phyloP scores from a whole-genome alignment of 371 early-diverging fungal genomes.

The Cokeromyces recurvatus region DNA sequence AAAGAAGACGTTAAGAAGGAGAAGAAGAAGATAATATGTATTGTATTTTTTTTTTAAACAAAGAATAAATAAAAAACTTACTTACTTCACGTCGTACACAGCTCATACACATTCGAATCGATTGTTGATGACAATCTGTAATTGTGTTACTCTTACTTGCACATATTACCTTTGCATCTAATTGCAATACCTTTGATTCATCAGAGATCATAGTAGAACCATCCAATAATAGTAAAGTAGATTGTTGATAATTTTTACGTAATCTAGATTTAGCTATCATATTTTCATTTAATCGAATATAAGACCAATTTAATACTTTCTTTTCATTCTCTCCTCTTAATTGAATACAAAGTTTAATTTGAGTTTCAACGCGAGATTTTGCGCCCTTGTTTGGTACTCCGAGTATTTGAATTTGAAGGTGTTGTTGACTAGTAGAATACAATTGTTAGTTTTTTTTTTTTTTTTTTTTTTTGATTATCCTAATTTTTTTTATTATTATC shows the following conservation, averaged over 20 bases:
- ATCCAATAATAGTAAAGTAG: not conserved
- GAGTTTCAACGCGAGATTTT: conserved; percentile 89
- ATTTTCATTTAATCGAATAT: conserved; percentile 72
- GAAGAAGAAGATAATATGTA: too few relatives aligned
- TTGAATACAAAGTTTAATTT: conserved; percentile 82
- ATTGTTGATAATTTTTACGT: conserved; percentile 13
- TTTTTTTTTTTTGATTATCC: too few relatives aligned
- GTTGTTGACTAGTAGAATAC: too few relatives aligned
- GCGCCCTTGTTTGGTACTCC: conserved; percentile 76
- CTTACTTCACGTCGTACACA: conserved; percentile 82
- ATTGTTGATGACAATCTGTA: too few relatives aligned
- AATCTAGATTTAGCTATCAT: conserved; percentile 56
- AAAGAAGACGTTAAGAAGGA: too few relatives aligned
- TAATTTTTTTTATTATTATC: not conserved
- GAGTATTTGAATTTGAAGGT: conserved; percentile 44
- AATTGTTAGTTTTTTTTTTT: too few relatives aligned
- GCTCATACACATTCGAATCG: conserved; percentile 72
- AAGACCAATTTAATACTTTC: conserved; percentile 71
- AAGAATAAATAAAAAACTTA: too few relatives aligned
- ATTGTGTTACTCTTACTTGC: conserved; percentile 60
- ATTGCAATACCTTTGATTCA: conserved; percentile 41
- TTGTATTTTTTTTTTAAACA: too few relatives aligned
- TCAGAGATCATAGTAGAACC: conserved; percentile 16
- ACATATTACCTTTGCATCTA: conserved; percentile 79
- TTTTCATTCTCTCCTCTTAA: conserved; percentile 54